Base-by-base conservation (phyloP, 2,329 filamentous ascomycete genomes). In the Nemania abortiva region DNA sequence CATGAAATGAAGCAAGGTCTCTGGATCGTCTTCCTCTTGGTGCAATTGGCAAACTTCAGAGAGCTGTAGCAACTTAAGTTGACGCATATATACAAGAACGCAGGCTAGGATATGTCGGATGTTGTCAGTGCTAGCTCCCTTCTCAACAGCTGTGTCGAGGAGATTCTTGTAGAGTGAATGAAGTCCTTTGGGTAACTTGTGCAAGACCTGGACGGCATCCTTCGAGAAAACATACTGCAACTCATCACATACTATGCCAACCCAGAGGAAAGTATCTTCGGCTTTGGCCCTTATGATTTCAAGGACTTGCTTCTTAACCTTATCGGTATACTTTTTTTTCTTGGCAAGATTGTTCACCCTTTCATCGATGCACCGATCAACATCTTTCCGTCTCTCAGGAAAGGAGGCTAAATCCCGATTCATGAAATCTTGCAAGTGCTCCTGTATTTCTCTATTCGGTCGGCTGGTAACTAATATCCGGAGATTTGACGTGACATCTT, bases 41-140 rank as follows among this genome's bases (percentile, higher is more conserved):
- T 50, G 47, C 22, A 50, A 24, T 50, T 50, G 6, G 47, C 47
- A 50, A 24, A 9, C 47, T 50, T 50, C 47, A 9, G 47, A 50
- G n/a, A 50, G 47, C 22, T 50, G 10, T 24, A 50, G 22, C 10
- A 50, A 20, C 3, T 1, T 24, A 4, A 50, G 13, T 11, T 7
- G 47, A 4, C n/a, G 9, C 3, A 7, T 10, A 9, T 4, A 50
- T 50, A 27, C 47, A 13, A 13, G 2, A 27, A 50, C 47, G 13
- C 22, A 27, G n/a, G 10, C 11, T 11, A 50, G 20, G 1, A 50
- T 22, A 20, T 20, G 47, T 27, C 22, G 22, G 47, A 50, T 24
- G 47, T 13, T 13, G 20, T 13, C 20, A 27, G 47, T 20, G 10
- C n/a, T 24, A 20, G 6, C 47, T 2, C 20, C 20, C 20, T 22